Evolutionary conservation across 345 rosid genomes (phyloP), one percentile per base, ranked within the genome.

Genomic region (Acer saccharum): DNA sequence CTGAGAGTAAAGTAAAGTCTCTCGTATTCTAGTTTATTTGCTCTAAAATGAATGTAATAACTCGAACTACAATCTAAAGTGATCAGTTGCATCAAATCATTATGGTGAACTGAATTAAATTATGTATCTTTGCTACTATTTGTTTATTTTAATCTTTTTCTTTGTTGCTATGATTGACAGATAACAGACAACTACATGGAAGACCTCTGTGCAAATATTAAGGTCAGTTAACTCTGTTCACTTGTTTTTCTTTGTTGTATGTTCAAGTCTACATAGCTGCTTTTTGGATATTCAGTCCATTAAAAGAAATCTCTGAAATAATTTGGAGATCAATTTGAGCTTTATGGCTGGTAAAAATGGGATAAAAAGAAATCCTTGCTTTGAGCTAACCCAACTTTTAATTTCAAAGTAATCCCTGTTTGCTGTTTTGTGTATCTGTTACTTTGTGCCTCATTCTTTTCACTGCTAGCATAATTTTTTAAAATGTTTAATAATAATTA

Each of bases 131-230:
- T 46, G 13, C 13, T 23, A 62, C n/a, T 23, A 8, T 46, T 66
- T 70, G 5, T 50, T 18, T 29, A 10, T 21, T 16, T 41, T 54
- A 41, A 16, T 65, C 63, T 63, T 58, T 29, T 71, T n/a, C 10
- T 4, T 69, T 70, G 35, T 67, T 18, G 32, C 69, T 67, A 21
- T 20, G 52, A 54, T 76, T 76, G 60, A 21, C 89, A 95, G 98
- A 84, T 85, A 48, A 78, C 85, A 62, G 90, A 84, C 72, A 81
- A 88, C 85, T 81, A 89, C 84, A 90, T 92, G 98, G 91, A 90
- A 86, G 93, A 95, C 75, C 84, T 93, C 41, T 89, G 92, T 72
- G 79, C 81, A 76, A 74, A 89, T 83, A 87, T 93, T 62, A 93
- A 90, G 93, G 98, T 93, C 50, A 75, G 90, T 83, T 43, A 43